phyloP scores from a whole-genome alignment of 2,329 filamentous ascomycete species.

The Ophiostoma triangulosporum region DNA sequence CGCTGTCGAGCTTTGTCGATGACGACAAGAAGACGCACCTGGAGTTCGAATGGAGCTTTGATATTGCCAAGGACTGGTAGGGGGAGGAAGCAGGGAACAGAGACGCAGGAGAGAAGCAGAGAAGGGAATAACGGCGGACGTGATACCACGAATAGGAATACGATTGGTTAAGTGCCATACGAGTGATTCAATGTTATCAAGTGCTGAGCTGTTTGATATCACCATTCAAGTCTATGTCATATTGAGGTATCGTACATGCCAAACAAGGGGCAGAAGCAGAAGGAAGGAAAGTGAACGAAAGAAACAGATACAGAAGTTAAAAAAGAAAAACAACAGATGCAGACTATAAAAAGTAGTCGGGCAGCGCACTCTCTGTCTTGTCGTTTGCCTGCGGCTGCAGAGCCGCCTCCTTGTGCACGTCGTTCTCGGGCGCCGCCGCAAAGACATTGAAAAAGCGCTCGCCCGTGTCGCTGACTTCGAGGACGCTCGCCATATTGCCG shows the following conservation, averaged over 20 bases:
- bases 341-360: conserved; percentile 58
- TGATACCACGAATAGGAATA: not conserved
- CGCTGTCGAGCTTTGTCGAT: conserved; percentile 80
- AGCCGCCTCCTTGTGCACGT: conserved; percentile 59
- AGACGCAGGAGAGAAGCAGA: no score
- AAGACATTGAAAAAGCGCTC: conserved; percentile 97
- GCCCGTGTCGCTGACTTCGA: conserved; percentile 87
- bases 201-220: no score
- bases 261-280: not conserved
- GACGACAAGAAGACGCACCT: conserved; percentile 88
- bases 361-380: conserved; percentile 53
- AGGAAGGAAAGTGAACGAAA: not conserved
- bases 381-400: conserved; percentile 41
- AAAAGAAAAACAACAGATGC: not conserved
- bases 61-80: conserved; percentile 94
- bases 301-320: no score
- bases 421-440: conserved; percentile 90
- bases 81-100: not conserved
- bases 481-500: conserved; percentile 91
- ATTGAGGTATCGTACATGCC: conserved; percentile 1
- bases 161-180: not conserved
- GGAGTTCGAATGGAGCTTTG: conserved; percentile 89
- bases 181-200: no score
- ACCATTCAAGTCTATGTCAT: not conserved
- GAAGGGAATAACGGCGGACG: no score